These are phyloP conservation scores for Arabis alpina DNA, from an alignment of 345 rosid genomes.

Conservation along the genomic window DNA sequence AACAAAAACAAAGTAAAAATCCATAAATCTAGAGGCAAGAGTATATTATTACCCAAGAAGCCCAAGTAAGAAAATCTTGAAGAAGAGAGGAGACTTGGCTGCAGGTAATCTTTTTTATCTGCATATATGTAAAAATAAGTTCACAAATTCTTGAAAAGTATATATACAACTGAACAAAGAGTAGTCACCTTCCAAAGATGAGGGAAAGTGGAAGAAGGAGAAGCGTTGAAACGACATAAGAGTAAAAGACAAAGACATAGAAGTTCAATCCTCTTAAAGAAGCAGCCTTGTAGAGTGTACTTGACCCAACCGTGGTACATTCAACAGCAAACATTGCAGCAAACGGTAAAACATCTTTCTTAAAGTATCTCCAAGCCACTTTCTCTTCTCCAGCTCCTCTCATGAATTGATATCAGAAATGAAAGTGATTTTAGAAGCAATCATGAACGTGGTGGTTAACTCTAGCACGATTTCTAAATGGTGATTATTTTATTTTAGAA, in stretches of 20 bases:
- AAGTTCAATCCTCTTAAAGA: constrained; percentile 42
- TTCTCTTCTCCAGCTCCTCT: constrained; percentile 11
- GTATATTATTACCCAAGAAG: constrained; percentile 42
- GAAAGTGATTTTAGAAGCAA: too few species aligned
- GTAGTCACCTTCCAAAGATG: constrained; percentile 28
- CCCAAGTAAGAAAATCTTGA: constrained; percentile 45
- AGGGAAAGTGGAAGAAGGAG: constrained; percentile 35
- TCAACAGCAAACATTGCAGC: constrained; percentile 40
- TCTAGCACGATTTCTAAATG: too few species aligned
- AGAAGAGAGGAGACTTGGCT: constrained; percentile 31
- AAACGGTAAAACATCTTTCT: constrained; percentile 41
- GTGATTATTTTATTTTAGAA: too few species aligned
- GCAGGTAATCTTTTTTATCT: constrained; percentile 33
- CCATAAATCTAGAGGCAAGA: neutral
- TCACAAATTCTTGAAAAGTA: neutral
- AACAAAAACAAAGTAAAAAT: neutral
- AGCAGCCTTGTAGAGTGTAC: constrained; percentile 48
- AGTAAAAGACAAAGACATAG: constrained; percentile 41
- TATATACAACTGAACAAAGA: neutral
- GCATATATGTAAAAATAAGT: constrained; percentile 20
- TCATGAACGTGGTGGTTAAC: too few species aligned
- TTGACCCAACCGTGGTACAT: constrained; percentile 35
- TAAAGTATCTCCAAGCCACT: constrained; percentile 22
- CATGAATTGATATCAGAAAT: neutral
- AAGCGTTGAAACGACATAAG: constrained; percentile 34